phyloP scores from a whole-genome alignment of 164 flowering plant species.

The Chimonanthus salicifolius region DNA sequence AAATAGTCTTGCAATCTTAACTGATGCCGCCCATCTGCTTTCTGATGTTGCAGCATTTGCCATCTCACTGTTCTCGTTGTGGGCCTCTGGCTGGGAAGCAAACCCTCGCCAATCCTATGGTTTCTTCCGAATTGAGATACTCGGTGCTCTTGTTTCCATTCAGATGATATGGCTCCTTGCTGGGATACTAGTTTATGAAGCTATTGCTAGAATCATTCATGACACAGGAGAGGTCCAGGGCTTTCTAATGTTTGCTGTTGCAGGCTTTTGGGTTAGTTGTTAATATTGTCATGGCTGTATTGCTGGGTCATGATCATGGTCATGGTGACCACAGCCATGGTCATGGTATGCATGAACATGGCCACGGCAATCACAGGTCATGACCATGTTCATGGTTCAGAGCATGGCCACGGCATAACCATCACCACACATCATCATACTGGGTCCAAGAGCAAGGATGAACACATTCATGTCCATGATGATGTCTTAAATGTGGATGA shows the following conservation, averaged over 20 bases:
- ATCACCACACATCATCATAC: slow-evolving; percentile 19
- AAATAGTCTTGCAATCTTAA: slow-evolving; percentile 44
- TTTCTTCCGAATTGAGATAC: slow-evolving; percentile 40
- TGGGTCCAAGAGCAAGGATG: slow-evolving; percentile 3
- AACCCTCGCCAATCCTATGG: slow-evolving; percentile 45
- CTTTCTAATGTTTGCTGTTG: slow-evolving; percentile 38
- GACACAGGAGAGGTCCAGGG: slow-evolving; percentile 31
- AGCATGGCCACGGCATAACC: slow-evolving; percentile 5
- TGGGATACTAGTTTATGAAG: slow-evolving; percentile 45
- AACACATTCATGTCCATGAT: neutral
- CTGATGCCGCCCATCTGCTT: slow-evolving; percentile 1
- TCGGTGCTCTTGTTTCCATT: slow-evolving; percentile 46
- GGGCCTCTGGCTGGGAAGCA: slow-evolving; percentile 52
- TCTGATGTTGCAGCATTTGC: too few species aligned
- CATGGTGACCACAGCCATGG: neutral
- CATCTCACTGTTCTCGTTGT: slow-evolving; percentile 23
- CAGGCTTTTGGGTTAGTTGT: slow-evolving; percentile 44
- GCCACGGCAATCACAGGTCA: slow-evolving; percentile 19
- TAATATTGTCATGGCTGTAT: slow-evolving; percentile 34
- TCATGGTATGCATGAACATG: slow-evolving; percentile 20
- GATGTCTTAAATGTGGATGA: slow-evolving; percentile 8
- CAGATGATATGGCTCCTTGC: slow-evolving; percentile 46
- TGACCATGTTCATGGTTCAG: neutral
- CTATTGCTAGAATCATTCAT: slow-evolving; percentile 31
- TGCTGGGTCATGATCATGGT: slow-evolving; percentile 42